A percentile compares a stretch with the other conserved stretches of the same genome.
Evolutionary conservation across 805 yeast species (phyloP).

Genomic region (Lipomyces yamadae): DNA sequence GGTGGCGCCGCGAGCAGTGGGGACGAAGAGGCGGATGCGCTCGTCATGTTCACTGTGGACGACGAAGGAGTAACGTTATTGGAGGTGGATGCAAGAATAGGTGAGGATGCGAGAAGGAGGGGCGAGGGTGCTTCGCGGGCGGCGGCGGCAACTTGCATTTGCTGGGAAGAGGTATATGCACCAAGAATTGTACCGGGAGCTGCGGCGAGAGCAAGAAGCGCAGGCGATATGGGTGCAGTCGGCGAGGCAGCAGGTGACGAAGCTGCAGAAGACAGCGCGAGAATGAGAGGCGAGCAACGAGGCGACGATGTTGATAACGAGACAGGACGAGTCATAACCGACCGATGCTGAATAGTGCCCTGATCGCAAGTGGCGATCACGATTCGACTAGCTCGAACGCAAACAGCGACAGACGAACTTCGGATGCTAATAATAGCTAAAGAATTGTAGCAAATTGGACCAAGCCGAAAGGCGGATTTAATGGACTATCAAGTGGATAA

Average conservation of each 20-base stretch:
- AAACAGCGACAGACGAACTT: background rate
- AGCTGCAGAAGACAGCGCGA: constrained; percentile 12
- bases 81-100: constrained; percentile 21
- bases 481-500: too few relatives aligned
- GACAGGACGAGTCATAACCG: constrained; percentile 8
- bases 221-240: constrained; percentile 8
- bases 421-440: background rate
- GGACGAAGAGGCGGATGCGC: constrained; percentile 15
- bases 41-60: constrained; percentile 9
- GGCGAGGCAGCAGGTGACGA: constrained; percentile 6
- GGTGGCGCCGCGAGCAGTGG: constrained; percentile 18
- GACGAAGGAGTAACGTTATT: constrained; percentile 14
- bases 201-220: constrained; percentile 8
- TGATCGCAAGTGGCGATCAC: background rate
- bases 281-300: constrained; percentile 23
- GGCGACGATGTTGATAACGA: constrained; percentile 21
- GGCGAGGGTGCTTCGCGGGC: constrained; percentile 29
- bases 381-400: background rate
- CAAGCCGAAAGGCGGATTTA: too few relatives aligned
- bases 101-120: constrained; percentile 25
- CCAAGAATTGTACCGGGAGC: constrained; percentile 3
- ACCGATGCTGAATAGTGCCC: background rate
- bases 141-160: background rate
- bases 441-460: background rate
- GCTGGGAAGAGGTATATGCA: background rate